These are phyloP conservation scores for Basidioascus undulatus DNA, from an alignment of 768 basidiomycete genomes.

Conservation along the genomic window DNA sequence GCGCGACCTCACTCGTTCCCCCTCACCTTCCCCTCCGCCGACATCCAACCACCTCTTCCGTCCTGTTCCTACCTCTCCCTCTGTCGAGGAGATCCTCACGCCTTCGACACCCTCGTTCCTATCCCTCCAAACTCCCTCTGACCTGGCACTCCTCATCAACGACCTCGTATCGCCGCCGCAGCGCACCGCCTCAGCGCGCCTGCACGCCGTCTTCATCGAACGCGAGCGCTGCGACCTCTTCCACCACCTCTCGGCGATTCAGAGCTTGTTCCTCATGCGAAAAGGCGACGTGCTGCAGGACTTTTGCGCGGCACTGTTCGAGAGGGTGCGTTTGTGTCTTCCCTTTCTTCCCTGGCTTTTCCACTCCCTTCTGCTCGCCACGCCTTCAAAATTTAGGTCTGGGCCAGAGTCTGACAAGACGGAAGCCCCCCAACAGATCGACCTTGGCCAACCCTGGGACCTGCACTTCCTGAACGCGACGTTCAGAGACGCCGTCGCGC, in stretches of 20 bases:
- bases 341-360: neutral
- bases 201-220: constrained; percentile 37
- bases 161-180: constrained; percentile 39
- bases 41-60: constrained; percentile 4
- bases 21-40: too few relatives aligned
- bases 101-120: neutral
- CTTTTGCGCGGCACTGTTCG: constrained; percentile 48
- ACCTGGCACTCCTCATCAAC: constrained; percentile 10
- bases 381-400: neutral
- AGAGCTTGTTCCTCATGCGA: constrained; percentile 50
- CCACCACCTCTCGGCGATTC: constrained; percentile 34
- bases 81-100: too few relatives aligned
- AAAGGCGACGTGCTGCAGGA: constrained; percentile 52
- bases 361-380: neutral
- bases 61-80: neutral
- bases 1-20: too few relatives aligned
- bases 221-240: constrained; percentile 33
- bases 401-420: neutral
- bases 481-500: constrained; percentile 37
- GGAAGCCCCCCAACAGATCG: constrained; percentile 30
- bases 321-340: constrained; percentile 27
- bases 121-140: constrained; percentile 1
- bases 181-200: constrained; percentile 25
- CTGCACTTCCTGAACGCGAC: constrained; percentile 64
- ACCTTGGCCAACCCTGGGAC: constrained; percentile 48